Base-by-base conservation (phyloP, 2,329 filamentous ascomycete species). In the Colletotrichum plurivorum region DNA sequence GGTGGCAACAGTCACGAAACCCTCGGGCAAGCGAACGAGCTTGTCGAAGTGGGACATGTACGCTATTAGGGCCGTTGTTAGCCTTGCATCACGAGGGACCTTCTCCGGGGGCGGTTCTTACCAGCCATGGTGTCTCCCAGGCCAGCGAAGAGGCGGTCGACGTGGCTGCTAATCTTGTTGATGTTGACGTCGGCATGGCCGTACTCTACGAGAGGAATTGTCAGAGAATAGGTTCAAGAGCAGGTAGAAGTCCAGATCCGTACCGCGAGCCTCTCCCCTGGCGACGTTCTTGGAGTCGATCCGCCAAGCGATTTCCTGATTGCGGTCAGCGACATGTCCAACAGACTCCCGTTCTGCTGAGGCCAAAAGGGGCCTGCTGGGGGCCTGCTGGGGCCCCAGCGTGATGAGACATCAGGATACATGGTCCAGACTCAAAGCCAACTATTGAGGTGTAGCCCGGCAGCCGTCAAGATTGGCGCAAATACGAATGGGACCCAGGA, bases 41-140 rank as follows among this genome's bases (percentile, higher is more conserved):
- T 97, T 97, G 82, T 98, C 94, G 67, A 90, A 91, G 79, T 98
- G 95, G 73, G 89, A 93, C 95, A 98, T 98, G 87, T 89, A 95
- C 15, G 93, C 84, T 76, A 57, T 63, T 46, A 25, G 10, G 16
- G 49, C 46, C 46, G 18, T n/a, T 49, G 31, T n/a, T n/a, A 31
- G 49, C 22, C 10, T 36, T 36, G 31, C 31, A 36, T 36, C 31
- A 36, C 3, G 31, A 36, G 13, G 13, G 5, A 5, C n/a, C 2
- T 10, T 16, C 22, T 36, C 20, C 3, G 5, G 7, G 15, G 31
- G 22, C 10, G 15, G 55, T 39, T 70, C 69, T 49, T 39, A 75
- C 78, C 78, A 67, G 92, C 87, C 75, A 93, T 85, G 59, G 89
- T 83, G 70, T 93, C 90, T 25, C 62, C 92, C 12, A 97, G 77